Evolutionary conservation across 2,329 filamentous ascomycete species (phyloP), one percentile per base, ranked within the genome.

Genomic region (Endothia cerciana): DNA sequence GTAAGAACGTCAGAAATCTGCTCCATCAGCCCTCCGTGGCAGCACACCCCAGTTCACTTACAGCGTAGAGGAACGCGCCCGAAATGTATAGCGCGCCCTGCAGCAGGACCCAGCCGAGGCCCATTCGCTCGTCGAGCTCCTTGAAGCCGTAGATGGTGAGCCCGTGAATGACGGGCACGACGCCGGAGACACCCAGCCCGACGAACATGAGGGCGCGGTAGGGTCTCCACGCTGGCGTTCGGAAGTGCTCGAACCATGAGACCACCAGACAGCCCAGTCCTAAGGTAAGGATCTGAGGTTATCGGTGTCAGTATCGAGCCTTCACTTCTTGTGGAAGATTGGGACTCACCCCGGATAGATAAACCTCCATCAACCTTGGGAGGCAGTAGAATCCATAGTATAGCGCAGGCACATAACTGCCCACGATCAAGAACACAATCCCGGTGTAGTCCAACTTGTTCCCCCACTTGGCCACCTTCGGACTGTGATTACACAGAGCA

Each of bases 371-470:
- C 72, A 94, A 76, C 8, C 76, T 73, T 3, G 88, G 86, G 69
- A 89, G 80, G 73, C 90, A 93, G 72, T 87, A 92, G 76, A 97
- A 93, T 3, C 90, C 93, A 77, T 96, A 97, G 77, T 92, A 95
- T 66, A 99, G 78, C 60, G 91, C 91, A 2, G 95, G 94, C 56
- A 98, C 87, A 74, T 94, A 97, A 75, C 91, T 94, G 7, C 95
- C 95, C 71, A 94, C 91, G 66, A 98, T 98, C 71, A 99, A 81
- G 59, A 89, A 87, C 38, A 98, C 92, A 71, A 99, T 99, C 7
- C 95, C 95, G 5, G 94, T 87, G 76, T 99, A 98, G 76, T 99
- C 95, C 65, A 98, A 81, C 77, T 97, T 92, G 76, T 98, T 98
- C 13, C 94, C 94, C 82, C 93, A 91, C 68, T 87, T 89, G 2